Percentiles rank a stretch among this genome's conserved stretches.
These are phyloP conservation scores for Candida frijolesensis DNA, from an alignment of 1,139 yeast genomes.

Conservation along the genomic window DNA sequence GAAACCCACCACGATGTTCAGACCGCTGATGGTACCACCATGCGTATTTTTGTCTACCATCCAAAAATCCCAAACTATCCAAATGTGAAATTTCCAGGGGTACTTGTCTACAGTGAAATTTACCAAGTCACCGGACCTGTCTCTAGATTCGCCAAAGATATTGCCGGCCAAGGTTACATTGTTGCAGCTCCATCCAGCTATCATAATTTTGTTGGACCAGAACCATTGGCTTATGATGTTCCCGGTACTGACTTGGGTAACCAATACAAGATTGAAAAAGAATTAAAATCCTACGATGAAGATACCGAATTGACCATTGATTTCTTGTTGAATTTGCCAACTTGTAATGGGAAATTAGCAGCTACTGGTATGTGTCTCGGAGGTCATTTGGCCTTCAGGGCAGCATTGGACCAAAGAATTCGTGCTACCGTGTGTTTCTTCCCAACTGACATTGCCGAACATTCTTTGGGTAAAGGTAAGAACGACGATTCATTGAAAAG, in stretches of 20 bases:
- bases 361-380: slow-evolving; percentile 90
- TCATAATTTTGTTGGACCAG: slow-evolving; percentile 69
- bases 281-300: slow-evolving; percentile 73
- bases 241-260: slow-evolving; percentile 81
- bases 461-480: slow-evolving; percentile 61
- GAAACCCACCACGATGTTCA: slow-evolving; percentile 66
- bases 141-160: slow-evolving; percentile 71
- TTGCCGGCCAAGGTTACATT: slow-evolving; percentile 79
- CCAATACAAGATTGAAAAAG: slow-evolving; percentile 64
- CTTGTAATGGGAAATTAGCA: slow-evolving; percentile 75
- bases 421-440: slow-evolving; percentile 74
- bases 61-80: slow-evolving; percentile 76
- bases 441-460: slow-evolving; percentile 78
- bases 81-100: slow-evolving; percentile 77
- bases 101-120: slow-evolving; percentile 69
- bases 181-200: slow-evolving; percentile 79
- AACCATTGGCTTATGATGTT: slow-evolving; percentile 68
- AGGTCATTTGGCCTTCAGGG: slow-evolving; percentile 79
- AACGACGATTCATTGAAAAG: slow-evolving; percentile 68
- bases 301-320: slow-evolving; percentile 68
- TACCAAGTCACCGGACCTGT: slow-evolving; percentile 85
- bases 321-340: slow-evolving; percentile 55
- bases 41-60: slow-evolving; percentile 67
- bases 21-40: slow-evolving; percentile 67
- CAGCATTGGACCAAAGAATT: slow-evolving; percentile 66